phyloP scores from a whole-genome alignment of 202 grass and related monocot species.

The Zizania palustris region DNA sequence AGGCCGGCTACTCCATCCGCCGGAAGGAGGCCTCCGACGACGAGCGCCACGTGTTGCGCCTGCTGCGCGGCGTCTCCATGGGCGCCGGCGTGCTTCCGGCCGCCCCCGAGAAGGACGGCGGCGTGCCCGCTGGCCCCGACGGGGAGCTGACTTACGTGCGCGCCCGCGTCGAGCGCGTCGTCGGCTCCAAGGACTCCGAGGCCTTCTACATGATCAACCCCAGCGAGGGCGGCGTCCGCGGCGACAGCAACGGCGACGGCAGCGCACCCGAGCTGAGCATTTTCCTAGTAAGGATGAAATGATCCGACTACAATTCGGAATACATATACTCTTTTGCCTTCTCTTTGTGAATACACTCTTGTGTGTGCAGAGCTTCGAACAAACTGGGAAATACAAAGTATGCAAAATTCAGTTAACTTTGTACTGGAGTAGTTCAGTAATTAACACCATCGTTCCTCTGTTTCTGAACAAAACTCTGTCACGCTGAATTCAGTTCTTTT shows the following conservation, averaged over 20 bases:
- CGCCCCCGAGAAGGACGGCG: conserved; percentile 55
- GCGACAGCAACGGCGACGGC: conserved; percentile 16
- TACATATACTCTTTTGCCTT: conserved; percentile 17
- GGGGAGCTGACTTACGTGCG: conserved; percentile 95
- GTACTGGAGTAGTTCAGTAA: background rate
- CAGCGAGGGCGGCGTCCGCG: conserved; percentile 45
- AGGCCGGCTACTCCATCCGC: conserved; percentile 87
- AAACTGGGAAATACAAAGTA: conserved; percentile 31
- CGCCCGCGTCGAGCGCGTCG: conserved; percentile 88
- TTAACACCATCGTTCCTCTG: background rate
- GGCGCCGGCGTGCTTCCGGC: conserved; percentile 93
- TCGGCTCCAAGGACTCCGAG: conserved; percentile 94
- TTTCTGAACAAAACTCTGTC: background rate
- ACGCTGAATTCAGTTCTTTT: background rate
- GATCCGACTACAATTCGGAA: conserved; percentile 4
- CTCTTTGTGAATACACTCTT: conserved; percentile 35
- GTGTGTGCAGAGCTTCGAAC: conserved; percentile 21
- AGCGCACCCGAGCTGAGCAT: conserved; percentile 77
- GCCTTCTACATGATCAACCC: conserved; percentile 99
- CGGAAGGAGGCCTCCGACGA: conserved; percentile 83
- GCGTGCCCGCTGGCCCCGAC: conserved; percentile 49
- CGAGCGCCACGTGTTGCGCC: conserved; percentile 78
- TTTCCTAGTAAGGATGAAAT: conserved; percentile 96
- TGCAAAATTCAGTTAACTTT: conserved; percentile 30
- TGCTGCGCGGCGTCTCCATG: conserved; percentile 91